Conservation (phyloP, 1,284 basidiomycete species). For the Sporisorium scitamineum region DNA sequence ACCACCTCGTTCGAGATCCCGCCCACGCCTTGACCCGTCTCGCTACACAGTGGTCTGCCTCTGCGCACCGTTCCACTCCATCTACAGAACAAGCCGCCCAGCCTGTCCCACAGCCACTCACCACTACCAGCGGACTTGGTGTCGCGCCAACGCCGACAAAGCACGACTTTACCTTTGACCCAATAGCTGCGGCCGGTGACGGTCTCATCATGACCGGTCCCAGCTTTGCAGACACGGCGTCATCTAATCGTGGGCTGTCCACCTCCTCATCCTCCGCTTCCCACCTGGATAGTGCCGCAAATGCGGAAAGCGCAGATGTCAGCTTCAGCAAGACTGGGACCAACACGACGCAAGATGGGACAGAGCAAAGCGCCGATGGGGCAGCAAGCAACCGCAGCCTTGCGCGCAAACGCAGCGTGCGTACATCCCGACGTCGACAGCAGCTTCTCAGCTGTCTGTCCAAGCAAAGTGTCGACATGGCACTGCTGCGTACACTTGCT, state of each 20-base stretch:
- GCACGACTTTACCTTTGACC: slow-evolving; percentile 53
- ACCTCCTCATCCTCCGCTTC: slow-evolving; percentile 24
- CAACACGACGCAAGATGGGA: background rate
- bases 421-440: slow-evolving; percentile 51
- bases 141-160: slow-evolving; percentile 37
- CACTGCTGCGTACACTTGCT: slow-evolving; percentile 86
- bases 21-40: slow-evolving; percentile 41
- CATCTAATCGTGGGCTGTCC: slow-evolving; percentile 2
- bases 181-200: slow-evolving; percentile 60
- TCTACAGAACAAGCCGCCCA: slow-evolving; percentile 12
- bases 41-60: slow-evolving; percentile 34
- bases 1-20: slow-evolving; percentile 42
- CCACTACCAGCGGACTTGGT: slow-evolving; percentile 30
- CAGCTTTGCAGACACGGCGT: slow-evolving; percentile 38
- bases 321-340: slow-evolving; percentile 7
- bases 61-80: slow-evolving; percentile 10
- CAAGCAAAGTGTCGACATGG: slow-evolving; percentile 68
- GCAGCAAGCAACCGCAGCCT: slow-evolving; percentile 1
- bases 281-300: slow-evolving; percentile 4
- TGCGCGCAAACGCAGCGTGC: slow-evolving; percentile 42
- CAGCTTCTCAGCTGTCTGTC: slow-evolving; percentile 55
- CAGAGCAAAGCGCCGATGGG: background rate
- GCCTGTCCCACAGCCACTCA: slow-evolving; percentile 10
- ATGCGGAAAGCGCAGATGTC: slow-evolving; percentile 3
- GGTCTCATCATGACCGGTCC: slow-evolving; percentile 58